Evolutionary conservation across 2,329 filamentous ascomycete species (phyloP), one percentile per base, ranked within the genome.

Genomic region (Zymoseptoria crescenta): DNA sequence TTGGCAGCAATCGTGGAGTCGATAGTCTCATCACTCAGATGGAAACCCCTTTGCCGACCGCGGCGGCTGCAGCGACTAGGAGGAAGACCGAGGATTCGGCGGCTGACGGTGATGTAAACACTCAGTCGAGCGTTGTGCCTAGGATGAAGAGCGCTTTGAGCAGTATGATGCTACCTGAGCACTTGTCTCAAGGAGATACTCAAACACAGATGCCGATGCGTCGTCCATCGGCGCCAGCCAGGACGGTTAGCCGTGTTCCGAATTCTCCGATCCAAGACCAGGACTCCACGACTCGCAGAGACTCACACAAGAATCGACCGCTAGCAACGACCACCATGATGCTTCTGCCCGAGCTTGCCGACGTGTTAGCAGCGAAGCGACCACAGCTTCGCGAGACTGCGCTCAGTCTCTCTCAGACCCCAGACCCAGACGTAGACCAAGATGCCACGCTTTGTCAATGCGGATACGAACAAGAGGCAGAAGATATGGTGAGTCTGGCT

Each of bases 401-500:
- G 9, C 59, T 49, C 9, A 62, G 57, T 16, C 35, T 64, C 20
- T 62, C 62, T n/a, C 63, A 62, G 29, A 29, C 55, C 27, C 45
- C 35, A 27, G 20, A 61, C 8, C 54, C 41, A 19, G 59, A 56
- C 48, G 24, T 24, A 24, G 63, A 60, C 24, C 21, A 58, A 41
- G 57, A 69, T 28, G 57, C 63, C 16, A 59, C 78, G 21, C 63
- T 65, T 7, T 80, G 78, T 56, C 73, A 77, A 59, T 80, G 78
- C 62, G 75, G 72, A 10, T 69, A 68, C 64, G 66, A 70, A 20
- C 72, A 75, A 58, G 75, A 78, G 54, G 67, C 61, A 13, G 51
- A 24, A 55, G 69, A 70, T 19, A 78, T 78, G 76, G 78, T 78
- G 65, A 64, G 72, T 48, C 24, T 48, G 49, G 5, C 9, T 29